Evolutionary conservation across 257 asterid genomes (phyloP), one percentile per base, ranked within the genome.

Genomic region (Cynanchum wilfordii): DNA sequence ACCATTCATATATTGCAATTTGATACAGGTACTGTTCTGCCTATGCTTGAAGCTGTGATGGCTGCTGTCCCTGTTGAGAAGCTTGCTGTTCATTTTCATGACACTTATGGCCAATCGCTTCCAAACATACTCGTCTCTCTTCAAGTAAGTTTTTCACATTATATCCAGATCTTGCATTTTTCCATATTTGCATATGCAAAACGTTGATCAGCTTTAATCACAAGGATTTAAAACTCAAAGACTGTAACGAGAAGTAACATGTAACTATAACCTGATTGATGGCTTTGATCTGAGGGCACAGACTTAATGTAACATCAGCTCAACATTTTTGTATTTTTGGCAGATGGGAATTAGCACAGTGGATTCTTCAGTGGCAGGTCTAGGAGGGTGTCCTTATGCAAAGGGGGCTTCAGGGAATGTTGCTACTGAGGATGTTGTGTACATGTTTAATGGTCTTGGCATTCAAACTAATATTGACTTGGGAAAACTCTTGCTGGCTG

Each of bases 321-420:
- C 54, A 64, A 24, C 22, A 70, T 62, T n/a, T 29, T 33, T 33
- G 2, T 2, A 2, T 33, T 33, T 33, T n/a, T n/a, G 25, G 73
- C 81, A 93, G 98, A 88, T 90, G 96, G 98, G 98, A 44, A 89
- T 90, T 36, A 81, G 97, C 87, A 88, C 88, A 0, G 90, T 93
- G 75, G 98, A 93, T 83, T 90, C 97, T 20, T 93, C 97, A 7
- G 83, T 93, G 49, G 81, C 96, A 20, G 97, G 96, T 40, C 83
- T 90, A 1, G 98, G 98, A 77, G 98, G 97, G 72, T 93, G 97
- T 74, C 97, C 98, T 0, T 93, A 90, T 59, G 98, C 97, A 36
- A 87, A 88, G 75, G 97, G 98, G 54, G 97, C 98, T 57, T 84
- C 98, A 2, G 98, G 97, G 71, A 93, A 93, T 63, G 98, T 90